Base-by-base conservation (phyloP, 352 stramenopile species). In the Globisporangium radiosum region DNA sequence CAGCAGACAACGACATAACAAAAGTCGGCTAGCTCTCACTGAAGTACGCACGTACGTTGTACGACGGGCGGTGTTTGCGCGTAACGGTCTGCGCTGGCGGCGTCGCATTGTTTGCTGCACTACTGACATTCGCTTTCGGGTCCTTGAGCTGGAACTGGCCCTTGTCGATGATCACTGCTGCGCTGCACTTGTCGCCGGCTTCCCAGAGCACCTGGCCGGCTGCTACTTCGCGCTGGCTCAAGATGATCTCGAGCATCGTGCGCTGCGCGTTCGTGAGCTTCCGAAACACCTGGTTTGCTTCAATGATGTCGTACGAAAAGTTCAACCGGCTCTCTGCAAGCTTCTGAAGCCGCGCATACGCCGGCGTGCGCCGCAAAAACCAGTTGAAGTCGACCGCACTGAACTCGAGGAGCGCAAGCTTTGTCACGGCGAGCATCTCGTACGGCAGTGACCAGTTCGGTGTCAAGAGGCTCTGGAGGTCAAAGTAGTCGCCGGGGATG, bases 401-500 rank as follows among this genome's bases (percentile, higher is more conserved):
- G 57, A 95, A 95, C 65, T 92, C 70, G 57, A 89, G 76, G 52
- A 86, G 64, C 17, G 81, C 93, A 25, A 91, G 65, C 62, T 86
- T 88, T 14, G 75, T 86, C 38, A 69, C 64, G 7, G 78, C 81
- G 33, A 87, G 57, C 75, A 88, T 88, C 59, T 83, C 71, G 49
- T 83, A 90, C 33, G 73, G 76, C 13, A 85, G 62, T 54, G 63
- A 63, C 70, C 73, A 88, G 56, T 88, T 79, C 14, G 80, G 84
- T 2, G 81, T 90, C 47, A 94, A 49, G 36, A 94, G 64, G n/a
- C 73, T 88, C 54, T 90, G 81, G 7, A 94, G 70, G 47, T 94
- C 84, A 60, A 96, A 96, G 70, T 95, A 97, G 62, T 97, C 88
- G 7, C 88, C 88, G 7, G 85, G 78, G 15, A 86, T 83, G 65